phyloP scores from a whole-genome alignment of 163 green algal species.

The Picocystis sp. region DNA sequence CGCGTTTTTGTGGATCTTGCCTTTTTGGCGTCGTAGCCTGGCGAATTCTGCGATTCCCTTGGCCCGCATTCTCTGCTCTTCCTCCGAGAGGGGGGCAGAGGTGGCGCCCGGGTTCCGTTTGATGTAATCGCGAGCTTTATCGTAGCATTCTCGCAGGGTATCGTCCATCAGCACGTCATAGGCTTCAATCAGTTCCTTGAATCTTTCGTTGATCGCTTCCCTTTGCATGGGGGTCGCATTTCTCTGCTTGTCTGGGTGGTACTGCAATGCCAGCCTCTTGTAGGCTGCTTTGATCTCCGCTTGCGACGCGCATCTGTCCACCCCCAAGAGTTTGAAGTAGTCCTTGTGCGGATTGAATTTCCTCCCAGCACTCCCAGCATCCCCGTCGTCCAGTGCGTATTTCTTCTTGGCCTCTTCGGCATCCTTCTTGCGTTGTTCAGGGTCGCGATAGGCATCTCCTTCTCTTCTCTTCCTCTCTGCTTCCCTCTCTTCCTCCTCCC shows the following conservation, averaged over 20 bases:
- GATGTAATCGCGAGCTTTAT: conserved; percentile 12
- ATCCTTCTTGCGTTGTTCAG: conserved; percentile 18
- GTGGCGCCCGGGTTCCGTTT: conserved; percentile 17
- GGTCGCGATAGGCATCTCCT: conserved; percentile 16
- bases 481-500: conserved; percentile 19
- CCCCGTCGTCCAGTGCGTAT: conserved; percentile 9
- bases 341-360: conserved; percentile 26
- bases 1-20: conserved; percentile 26
- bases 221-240: conserved; percentile 13
- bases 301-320: conserved; percentile 18
- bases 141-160: conserved; percentile 19
- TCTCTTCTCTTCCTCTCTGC: conserved; percentile 19
- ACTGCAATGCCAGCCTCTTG: conserved; percentile 27
- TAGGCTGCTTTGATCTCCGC: conserved; percentile 22
- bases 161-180: conserved; percentile 30
- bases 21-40: conserved; percentile 19
- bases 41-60: conserved; percentile 21
- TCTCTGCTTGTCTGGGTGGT: conserved; percentile 48
- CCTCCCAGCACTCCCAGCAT: conserved; percentile 6
- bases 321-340: conserved; percentile 24
- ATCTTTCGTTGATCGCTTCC: conserved; percentile 19
- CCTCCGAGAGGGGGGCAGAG: conserved; percentile 17
- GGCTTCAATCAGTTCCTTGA: conserved; percentile 23
- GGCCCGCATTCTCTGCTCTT: conserved; percentile 18
- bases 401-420: conserved; percentile 7